Conservation (phyloP, 148 eudicot genomes). For the Polygonum aviculare region DNA sequence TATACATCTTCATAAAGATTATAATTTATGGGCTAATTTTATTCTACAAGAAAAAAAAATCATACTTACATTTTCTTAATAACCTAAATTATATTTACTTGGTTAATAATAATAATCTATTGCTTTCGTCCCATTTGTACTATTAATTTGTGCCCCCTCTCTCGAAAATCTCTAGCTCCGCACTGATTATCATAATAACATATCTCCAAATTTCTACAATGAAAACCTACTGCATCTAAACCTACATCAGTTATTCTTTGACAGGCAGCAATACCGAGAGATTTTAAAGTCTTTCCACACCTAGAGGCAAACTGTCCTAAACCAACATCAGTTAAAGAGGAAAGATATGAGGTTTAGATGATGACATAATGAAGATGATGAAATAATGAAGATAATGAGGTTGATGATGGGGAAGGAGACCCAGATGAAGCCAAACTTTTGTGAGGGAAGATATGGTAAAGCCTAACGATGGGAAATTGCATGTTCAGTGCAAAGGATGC, state of each 20-base stretch:
- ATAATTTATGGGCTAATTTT: no score
- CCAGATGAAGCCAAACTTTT: constrained; percentile 72
- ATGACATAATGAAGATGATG: no score
- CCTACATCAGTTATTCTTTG: constrained; percentile 59
- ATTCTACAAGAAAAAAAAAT: no score
- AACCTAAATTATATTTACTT: no score
- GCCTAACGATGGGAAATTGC: background rate
- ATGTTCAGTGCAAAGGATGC: background rate
- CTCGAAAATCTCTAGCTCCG: no score
- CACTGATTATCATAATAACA: no score
- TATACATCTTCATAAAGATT: no score
- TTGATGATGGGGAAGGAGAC: constrained; percentile 81
- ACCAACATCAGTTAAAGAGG: constrained; percentile 55
- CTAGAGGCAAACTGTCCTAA: constrained; percentile 39
- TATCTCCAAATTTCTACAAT: constrained; percentile 56
- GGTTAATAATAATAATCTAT: no score
- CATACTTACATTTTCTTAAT: no score
- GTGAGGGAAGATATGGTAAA: constrained; percentile 19
- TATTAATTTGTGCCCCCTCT: no score
- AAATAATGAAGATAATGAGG: constrained; percentile 96
- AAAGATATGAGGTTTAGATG: no score
- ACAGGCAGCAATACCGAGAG: constrained; percentile 73
- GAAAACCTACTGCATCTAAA: constrained; percentile 71
- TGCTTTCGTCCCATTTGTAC: no score
- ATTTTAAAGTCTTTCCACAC: constrained; percentile 55